Percentiles rank a stretch among this genome's conserved stretches.
Evolutionary conservation across 2,329 filamentous ascomycete species (phyloP).

Genomic region (Rutstroemia sydowiana): DNA sequence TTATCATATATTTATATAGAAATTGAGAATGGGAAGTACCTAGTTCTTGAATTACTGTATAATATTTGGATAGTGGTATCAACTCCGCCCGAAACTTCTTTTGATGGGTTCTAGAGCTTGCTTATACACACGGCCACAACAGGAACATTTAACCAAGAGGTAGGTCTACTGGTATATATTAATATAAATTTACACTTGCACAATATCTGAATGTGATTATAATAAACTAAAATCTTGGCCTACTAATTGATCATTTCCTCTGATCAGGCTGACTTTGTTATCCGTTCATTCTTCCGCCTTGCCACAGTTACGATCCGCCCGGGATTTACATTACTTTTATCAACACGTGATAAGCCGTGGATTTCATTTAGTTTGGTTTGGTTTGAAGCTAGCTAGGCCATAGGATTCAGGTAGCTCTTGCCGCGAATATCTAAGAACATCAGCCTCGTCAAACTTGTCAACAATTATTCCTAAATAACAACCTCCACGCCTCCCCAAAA

Average conservation of each 20-base stretch:
- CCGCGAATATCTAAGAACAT: constrained; percentile 10
- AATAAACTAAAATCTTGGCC: not conserved
- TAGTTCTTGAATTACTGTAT: not conserved
- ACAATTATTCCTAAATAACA: constrained; percentile 9
- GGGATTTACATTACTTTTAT: not conserved
- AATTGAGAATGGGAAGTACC: not conserved
- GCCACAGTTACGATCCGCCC: not conserved
- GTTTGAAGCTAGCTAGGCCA: constrained; percentile 7
- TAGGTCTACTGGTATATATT: too few species aligned
- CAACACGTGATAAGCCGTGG: constrained; percentile 2
- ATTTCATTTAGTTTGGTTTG: too few species aligned
- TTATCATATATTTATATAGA: not conserved
- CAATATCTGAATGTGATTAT: not conserved
- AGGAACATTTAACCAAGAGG: not conserved
- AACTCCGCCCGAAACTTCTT: constrained; percentile 1
- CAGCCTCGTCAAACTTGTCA: constrained; percentile 12
- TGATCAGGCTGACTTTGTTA: not conserved
- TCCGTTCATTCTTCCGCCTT: not conserved
- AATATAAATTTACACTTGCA: too few species aligned
- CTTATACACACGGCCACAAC: not conserved
- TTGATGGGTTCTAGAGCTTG: not conserved
- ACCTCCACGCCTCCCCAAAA: constrained; percentile 12
- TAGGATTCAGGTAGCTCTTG: constrained; percentile 7
- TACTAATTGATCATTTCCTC: too few species aligned
- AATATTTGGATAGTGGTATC: not conserved